Conservation (phyloP, 148 eudicot genomes). For the Cornus kousa region DNA sequence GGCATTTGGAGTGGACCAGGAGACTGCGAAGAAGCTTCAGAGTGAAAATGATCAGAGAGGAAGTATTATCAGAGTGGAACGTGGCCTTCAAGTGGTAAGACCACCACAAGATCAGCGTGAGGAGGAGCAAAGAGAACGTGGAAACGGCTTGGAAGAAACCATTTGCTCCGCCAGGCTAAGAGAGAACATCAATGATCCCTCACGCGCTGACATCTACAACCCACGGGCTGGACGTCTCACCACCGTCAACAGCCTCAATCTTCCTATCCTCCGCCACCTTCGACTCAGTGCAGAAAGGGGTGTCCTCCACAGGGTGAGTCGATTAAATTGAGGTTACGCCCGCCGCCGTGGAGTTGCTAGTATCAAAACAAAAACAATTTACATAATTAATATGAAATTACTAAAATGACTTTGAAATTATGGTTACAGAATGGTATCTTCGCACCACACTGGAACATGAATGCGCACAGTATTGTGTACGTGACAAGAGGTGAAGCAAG, state of each 20-base stretch:
- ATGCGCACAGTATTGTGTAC: slow-evolving; percentile 59
- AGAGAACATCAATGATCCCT: slow-evolving; percentile 50
- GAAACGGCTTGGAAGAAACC: slow-evolving; percentile 70
- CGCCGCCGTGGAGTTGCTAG: background rate
- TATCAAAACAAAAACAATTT: too few relatives aligned
- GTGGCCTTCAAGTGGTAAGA: slow-evolving; percentile 48
- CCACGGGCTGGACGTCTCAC: slow-evolving; percentile 66
- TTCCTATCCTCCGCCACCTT: slow-evolving; percentile 58
- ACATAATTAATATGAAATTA: too few relatives aligned
- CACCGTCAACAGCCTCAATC: slow-evolving; percentile 49
- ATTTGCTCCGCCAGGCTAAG: slow-evolving; percentile 47
- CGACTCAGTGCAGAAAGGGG: slow-evolving; percentile 73
- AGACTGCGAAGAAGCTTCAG: slow-evolving; percentile 48
- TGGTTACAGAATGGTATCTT: slow-evolving; percentile 51
- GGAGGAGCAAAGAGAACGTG: slow-evolving; percentile 8
- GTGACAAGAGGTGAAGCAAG: slow-evolving; percentile 48
- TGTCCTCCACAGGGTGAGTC: slow-evolving; percentile 61
- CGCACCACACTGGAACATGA: slow-evolving; percentile 66
- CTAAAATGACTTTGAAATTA: background rate
- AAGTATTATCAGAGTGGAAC: slow-evolving; percentile 44
- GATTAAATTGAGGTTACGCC: background rate
- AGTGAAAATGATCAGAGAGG: slow-evolving; percentile 59
- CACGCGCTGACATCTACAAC: slow-evolving; percentile 61
- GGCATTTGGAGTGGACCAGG: slow-evolving; percentile 45
- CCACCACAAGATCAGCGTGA: slow-evolving; percentile 30